These are phyloP conservation scores for Tripterygium wilfordii DNA, from an alignment of 177 flowering plant genomes.

Conservation along the genomic window DNA sequence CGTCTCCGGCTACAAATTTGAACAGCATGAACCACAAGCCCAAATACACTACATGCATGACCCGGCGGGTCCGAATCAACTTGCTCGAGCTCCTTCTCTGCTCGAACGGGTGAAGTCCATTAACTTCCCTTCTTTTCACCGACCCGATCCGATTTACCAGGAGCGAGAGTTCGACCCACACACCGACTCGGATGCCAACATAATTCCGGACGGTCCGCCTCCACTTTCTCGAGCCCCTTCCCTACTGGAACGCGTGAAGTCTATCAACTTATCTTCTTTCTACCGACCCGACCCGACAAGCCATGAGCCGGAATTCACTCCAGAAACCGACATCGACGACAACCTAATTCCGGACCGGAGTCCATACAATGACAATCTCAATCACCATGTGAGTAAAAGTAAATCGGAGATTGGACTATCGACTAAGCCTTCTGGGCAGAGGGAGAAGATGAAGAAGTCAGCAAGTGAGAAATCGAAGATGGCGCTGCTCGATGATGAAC, in stretches of 20 bases:
- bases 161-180: no score
- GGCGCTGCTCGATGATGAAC: not conserved
- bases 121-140: slow-evolving; percentile 12
- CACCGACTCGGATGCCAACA: no score
- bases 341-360: no score
- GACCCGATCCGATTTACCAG: not conserved
- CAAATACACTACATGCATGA: not conserved
- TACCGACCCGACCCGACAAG: slow-evolving; percentile 8
- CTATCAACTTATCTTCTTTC: slow-evolving; percentile 21
- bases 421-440: slow-evolving; percentile 3
- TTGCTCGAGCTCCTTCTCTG: slow-evolving; percentile 18
- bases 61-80: slow-evolving; percentile 3
- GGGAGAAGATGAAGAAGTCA: slow-evolving; percentile 26
- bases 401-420: slow-evolving; percentile 7
- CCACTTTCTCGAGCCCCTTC: slow-evolving; percentile 27
- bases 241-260: slow-evolving; percentile 27
- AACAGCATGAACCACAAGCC: not conserved
- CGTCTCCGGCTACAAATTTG: slow-evolving; percentile 11
- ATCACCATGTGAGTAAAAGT: slow-evolving; percentile 14
- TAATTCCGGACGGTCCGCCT: not conserved
- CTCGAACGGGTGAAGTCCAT: slow-evolving; percentile 22
- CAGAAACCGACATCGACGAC: slow-evolving; percentile 1
- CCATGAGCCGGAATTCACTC: no score
- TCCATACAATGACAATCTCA: not conserved
- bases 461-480: slow-evolving; percentile 16